Evolutionary conservation across 2,329 filamentous ascomycete genomes (phyloP), one percentile per base, ranked within the genome.

Genomic region (Calonectria hongkongensis): DNA sequence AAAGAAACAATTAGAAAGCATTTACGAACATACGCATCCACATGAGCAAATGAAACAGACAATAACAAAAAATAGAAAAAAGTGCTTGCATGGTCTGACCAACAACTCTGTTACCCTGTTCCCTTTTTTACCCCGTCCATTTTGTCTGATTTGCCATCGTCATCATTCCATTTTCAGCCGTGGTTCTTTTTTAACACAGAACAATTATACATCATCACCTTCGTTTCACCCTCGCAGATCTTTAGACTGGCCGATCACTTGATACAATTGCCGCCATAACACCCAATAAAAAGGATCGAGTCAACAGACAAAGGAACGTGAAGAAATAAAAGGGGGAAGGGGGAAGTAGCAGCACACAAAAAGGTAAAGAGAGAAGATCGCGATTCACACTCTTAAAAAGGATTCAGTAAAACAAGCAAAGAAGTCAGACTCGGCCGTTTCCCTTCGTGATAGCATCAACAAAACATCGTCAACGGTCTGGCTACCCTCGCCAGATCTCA

Each of bases 401-500:
- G 71, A 68, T 71, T 63, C 63, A 73, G 65, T 73, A 71, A 73
- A 72, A 66, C 65, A 73, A 68, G 64, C 56, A 69, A 54, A 67
- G 50, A 71, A 72, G 51, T 69, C 66, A 70, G 70, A 70, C 70
- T 75, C 71, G 69, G 66, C 66, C 71, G 68, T 73, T 75, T 77
- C 73, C 74, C 70, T 54, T 74, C 72, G 76, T 71, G 73, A 73
- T 70, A 78, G 70, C 71, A 79, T 76, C 78, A 75, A 68, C 76
- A 75, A 80, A 80, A 79, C 74, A 78, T 79, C 77, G 76, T 79
- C 77, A 75, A 80, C 74, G 76, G 78, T 76, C 74, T 75, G 68
- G 75, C 65, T 76, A 71, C 71, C 77, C 77, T 70, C 51, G 72
- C 77, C 75, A 80, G 74, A 73, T 73, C 75, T 75, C 76, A 78